phyloP scores from a whole-genome alignment of 73 alveolate species.

The Blepharisma stoltei region DNA sequence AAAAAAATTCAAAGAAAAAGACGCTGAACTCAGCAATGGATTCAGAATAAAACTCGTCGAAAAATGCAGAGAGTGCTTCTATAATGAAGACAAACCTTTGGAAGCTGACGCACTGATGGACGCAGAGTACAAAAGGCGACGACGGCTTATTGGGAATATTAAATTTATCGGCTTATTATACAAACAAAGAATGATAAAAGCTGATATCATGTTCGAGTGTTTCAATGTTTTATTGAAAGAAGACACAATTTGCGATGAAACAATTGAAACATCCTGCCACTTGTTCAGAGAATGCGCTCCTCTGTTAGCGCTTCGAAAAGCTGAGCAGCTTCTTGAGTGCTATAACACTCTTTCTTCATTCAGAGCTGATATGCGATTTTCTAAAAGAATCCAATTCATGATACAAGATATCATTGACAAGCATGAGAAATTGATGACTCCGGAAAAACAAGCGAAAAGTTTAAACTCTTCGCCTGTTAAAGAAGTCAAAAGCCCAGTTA shows the following conservation, averaged over 20 bases:
- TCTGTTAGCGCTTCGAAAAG: not conserved
- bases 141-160: constrained; percentile 20
- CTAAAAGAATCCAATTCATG: constrained; percentile 14
- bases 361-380: not conserved
- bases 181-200: constrained; percentile 3
- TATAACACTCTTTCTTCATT: not conserved
- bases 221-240: not conserved
- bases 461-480: too few relatives aligned
- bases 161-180: constrained; percentile 3
- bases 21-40: not conserved
- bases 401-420: constrained; percentile 22
- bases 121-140: constrained; percentile 14
- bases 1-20: constrained; percentile 13
- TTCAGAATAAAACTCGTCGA: constrained; percentile 7
- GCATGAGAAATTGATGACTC: not conserved
- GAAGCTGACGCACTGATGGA: constrained; percentile 17
- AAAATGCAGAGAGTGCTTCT: constrained; percentile 23
- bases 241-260: not conserved
- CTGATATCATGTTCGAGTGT: constrained; percentile 21
- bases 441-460: not conserved
- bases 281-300: constrained; percentile 6
- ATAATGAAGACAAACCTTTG: constrained; percentile 16
- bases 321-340: not conserved
- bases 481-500: too few relatives aligned
- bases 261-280: constrained; percentile 1